phyloP scores from a whole-genome alignment of 495 filamentous ascomycete genomes.

The Talaromyces borbonicus region DNA sequence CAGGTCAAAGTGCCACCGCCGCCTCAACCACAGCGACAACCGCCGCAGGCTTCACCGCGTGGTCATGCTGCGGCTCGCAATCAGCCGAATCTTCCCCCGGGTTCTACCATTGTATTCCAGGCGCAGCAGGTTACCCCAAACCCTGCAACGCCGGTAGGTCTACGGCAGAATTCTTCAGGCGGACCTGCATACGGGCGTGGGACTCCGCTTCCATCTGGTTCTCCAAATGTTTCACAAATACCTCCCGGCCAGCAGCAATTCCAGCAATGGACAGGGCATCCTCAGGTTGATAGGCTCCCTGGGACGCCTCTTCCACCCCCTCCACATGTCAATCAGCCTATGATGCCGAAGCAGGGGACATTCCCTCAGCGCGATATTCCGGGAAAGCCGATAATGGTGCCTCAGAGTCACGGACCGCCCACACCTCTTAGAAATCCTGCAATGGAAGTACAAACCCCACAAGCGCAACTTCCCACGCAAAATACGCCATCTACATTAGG shows the following conservation, averaged over 20 bases:
- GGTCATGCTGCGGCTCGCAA: not conserved
- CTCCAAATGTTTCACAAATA: slow-evolving; percentile 12
- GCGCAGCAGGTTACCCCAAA: slow-evolving; percentile 4
- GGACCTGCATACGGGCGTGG: not conserved
- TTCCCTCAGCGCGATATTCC: slow-evolving; percentile 5
- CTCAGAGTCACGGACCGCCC: slow-evolving; percentile 19
- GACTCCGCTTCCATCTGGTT: slow-evolving; percentile 1
- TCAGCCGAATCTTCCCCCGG: slow-evolving; percentile 7
- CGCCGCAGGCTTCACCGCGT: not conserved
- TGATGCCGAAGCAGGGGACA: slow-evolving; percentile 7
- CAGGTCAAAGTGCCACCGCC: slow-evolving; percentile 5
- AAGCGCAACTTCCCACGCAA: slow-evolving; percentile 12
- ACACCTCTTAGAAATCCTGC: slow-evolving; percentile 11
- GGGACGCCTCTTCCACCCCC: slow-evolving; percentile 19
- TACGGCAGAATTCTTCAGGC: not conserved
- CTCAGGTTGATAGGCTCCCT: not conserved
- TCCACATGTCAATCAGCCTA: slow-evolving; percentile 12
- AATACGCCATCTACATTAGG: slow-evolving; percentile 5
- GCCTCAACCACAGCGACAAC: slow-evolving; percentile 4
- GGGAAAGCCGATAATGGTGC: slow-evolving; percentile 11
- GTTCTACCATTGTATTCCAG: slow-evolving; percentile 9
- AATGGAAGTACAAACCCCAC: slow-evolving; percentile 24
- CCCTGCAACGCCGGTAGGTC: slow-evolving; percentile 1
- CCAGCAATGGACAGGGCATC: slow-evolving; percentile 29
- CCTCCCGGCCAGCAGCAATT: slow-evolving; percentile 26